Conservation (phyloP, 1,139 yeast genomes). For the Wickerhamomyces sp. region DNA sequence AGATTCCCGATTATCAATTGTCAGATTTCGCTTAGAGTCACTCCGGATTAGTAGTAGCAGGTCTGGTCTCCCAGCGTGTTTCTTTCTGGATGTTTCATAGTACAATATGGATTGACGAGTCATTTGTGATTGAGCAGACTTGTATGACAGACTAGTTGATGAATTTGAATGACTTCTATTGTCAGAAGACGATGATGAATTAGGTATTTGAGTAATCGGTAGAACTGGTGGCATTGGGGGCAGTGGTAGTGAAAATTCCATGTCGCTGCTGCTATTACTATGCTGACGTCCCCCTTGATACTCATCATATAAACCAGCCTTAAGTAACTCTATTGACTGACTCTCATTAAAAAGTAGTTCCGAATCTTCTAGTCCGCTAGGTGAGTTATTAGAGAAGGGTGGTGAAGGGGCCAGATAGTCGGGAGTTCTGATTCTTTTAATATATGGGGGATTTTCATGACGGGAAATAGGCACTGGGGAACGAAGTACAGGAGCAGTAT, state of each 20-base stretch:
- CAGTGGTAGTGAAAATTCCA: not conserved
- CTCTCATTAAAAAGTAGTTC: not conserved
- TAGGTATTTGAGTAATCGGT: too few relatives aligned
- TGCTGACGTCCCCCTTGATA: not conserved
- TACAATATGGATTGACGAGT: slow-evolving; percentile 11
- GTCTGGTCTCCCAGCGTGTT: slow-evolving; percentile 8
- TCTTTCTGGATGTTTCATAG: slow-evolving; percentile 21
- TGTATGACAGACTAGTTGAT: slow-evolving; percentile 8
- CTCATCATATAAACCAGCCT: not conserved
- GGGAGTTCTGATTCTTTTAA: not conserved
- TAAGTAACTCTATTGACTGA: not conserved
- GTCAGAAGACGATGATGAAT: not conserved
- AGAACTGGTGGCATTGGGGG: not conserved
- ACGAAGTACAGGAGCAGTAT: too few relatives aligned
- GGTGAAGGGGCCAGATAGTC: slow-evolving; percentile 1
- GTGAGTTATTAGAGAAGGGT: not conserved
- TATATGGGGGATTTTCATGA: too few relatives aligned
- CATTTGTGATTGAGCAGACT: slow-evolving; percentile 2
- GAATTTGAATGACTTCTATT: slow-evolving; percentile 3
- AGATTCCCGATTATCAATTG: not conserved
- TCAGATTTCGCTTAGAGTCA: not conserved
- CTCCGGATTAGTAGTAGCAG: slow-evolving; percentile 4
- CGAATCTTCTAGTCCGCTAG: not conserved
- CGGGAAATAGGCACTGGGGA: too few relatives aligned
- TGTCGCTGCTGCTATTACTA: not conserved